Evolutionary conservation across 352 stramenopile genomes (phyloP).

Genomic region (Globisporangium camurandrum): DNA sequence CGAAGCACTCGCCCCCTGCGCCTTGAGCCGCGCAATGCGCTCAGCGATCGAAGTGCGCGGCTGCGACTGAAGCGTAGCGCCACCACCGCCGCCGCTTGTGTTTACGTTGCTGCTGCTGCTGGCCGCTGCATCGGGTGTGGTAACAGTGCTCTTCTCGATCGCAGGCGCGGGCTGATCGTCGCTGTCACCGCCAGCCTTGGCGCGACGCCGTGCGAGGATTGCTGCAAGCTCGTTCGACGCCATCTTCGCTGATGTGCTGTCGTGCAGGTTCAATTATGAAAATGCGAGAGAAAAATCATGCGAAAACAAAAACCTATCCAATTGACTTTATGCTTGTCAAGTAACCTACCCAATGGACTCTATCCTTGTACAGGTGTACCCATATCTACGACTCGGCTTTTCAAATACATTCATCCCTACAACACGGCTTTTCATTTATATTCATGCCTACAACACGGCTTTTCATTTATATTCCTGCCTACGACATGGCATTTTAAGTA

Average conservation of each 20-base stretch:
- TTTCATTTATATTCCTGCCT: no score
- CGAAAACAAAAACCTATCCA: no score
- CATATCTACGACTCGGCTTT: no score
- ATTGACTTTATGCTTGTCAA: no score
- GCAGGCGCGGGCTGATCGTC: slow-evolving; percentile 16
- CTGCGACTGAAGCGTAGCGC: slow-evolving; percentile 2
- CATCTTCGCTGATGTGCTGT: slow-evolving; percentile 21
- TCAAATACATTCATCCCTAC: no score
- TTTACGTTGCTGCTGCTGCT: slow-evolving; percentile 3
- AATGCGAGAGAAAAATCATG: no score
- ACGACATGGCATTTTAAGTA: no score
- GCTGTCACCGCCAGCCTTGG: slow-evolving; percentile 48
- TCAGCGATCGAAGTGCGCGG: slow-evolving; percentile 56
- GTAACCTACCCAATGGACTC: no score
- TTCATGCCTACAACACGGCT: no score
- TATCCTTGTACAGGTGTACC: no score
- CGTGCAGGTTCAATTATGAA: no score
- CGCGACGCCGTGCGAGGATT: slow-evolving; percentile 69
- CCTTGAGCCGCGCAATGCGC: slow-evolving; percentile 65
- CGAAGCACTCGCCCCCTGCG: slow-evolving; percentile 44
- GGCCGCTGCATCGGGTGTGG: slow-evolving; percentile 1
- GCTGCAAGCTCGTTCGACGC: slow-evolving; percentile 76
- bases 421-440: no score
- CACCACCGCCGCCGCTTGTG: neutral
- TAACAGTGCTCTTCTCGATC: slow-evolving; percentile 20